A percentile compares a stretch with the other conserved stretches of the same genome.
phyloP scores from a whole-genome alignment of 192 early-diverging fungal genomes.

The Entomortierella chlamydospora region DNA sequence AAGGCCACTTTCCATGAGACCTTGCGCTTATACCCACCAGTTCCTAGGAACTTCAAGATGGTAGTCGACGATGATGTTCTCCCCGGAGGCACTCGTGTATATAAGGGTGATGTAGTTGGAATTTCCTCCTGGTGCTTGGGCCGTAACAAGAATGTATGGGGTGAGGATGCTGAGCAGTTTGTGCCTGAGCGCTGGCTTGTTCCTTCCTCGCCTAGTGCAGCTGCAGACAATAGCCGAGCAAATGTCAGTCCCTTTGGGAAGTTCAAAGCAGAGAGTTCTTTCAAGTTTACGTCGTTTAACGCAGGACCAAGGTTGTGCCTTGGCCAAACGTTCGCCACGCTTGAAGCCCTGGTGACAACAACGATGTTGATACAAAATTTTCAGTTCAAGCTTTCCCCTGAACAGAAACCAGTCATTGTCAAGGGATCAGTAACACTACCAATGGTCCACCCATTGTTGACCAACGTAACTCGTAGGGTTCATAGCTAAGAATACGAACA shows the following conservation, averaged over 20 bases:
- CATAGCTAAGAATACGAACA: background rate
- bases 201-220: background rate
- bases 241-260: slow-evolving; percentile 47
- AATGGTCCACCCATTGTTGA: slow-evolving; percentile 44
- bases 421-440: slow-evolving; percentile 49
- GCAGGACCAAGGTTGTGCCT: slow-evolving; percentile 64
- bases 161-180: slow-evolving; percentile 63
- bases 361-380: slow-evolving; percentile 39
- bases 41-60: slow-evolving; percentile 65
- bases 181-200: slow-evolving; percentile 66
- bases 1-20: slow-evolving; percentile 68
- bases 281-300: slow-evolving; percentile 68
- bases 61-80: slow-evolving; percentile 55
- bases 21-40: slow-evolving; percentile 61
- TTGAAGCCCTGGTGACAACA: slow-evolving; percentile 48
- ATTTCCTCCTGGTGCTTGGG: slow-evolving; percentile 46
- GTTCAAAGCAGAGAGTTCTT: slow-evolving; percentile 42
- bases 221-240: background rate
- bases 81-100: slow-evolving; percentile 58
- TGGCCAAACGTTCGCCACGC: slow-evolving; percentile 54
- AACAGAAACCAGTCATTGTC: slow-evolving; percentile 9
- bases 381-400: slow-evolving; percentile 34
- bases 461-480: background rate
- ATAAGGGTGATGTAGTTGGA: slow-evolving; percentile 59
- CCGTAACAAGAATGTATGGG: slow-evolving; percentile 53